phyloP scores from a whole-genome alignment of 805 yeast genomes.

The Blastobotrys mokoenaii region DNA sequence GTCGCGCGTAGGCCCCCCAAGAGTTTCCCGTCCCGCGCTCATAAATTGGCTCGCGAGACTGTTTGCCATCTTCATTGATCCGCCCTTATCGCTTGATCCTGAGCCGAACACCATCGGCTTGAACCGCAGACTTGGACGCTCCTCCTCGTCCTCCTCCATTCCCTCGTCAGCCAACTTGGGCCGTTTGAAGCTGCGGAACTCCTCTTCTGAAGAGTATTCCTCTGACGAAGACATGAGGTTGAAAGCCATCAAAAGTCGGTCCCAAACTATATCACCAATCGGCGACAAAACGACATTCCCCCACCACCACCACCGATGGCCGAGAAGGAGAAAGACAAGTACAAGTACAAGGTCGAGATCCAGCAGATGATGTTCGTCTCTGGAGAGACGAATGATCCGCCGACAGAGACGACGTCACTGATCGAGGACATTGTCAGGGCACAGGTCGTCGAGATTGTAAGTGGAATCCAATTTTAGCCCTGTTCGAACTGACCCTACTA shows the following conservation, averaged over 20 bases:
- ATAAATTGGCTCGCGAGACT: not conserved
- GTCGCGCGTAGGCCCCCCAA: no score
- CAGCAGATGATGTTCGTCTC: constrained; percentile 98
- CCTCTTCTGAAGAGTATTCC: no score
- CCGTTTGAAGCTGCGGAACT: no score
- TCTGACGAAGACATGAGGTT: no score
- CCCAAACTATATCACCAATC: not conserved
- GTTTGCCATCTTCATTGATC: not conserved
- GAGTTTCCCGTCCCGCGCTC: constrained; percentile 1
- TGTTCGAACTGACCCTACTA: not conserved
- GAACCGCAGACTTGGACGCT: not conserved
- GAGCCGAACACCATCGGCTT: no score
- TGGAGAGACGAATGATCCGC: constrained; percentile 93
- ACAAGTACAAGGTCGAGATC: constrained; percentile 82
- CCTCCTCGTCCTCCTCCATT: not conserved
- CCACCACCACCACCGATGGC: constrained; percentile 1
- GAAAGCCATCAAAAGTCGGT: no score
- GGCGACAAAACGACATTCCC: not conserved
- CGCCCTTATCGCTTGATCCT: not conserved
- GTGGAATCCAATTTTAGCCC: constrained; percentile 3
- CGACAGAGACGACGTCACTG: constrained; percentile 81
- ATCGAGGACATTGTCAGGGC: constrained; percentile 93
- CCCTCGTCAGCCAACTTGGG: not conserved
- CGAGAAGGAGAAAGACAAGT: constrained; percentile 24
- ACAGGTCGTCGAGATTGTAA: constrained; percentile 77